phyloP scores from a whole-genome alignment of 306 rosid species.

The Glycine tomentella region DNA sequence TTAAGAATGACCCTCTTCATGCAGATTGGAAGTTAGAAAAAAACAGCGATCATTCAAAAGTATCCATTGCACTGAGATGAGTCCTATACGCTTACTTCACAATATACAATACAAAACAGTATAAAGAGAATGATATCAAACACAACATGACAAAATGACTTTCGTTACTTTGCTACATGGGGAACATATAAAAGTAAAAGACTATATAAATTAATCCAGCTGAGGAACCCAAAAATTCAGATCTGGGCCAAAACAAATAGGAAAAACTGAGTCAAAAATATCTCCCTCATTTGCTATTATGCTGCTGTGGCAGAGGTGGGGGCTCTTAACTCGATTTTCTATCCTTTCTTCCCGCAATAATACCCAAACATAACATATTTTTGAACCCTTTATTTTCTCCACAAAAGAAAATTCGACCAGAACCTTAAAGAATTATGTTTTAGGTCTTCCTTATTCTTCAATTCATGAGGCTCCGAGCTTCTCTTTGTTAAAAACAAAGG shows the following conservation, averaged over 20 bases:
- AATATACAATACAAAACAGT: constrained; percentile 46
- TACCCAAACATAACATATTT: constrained; percentile 49
- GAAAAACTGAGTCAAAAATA: constrained; percentile 40
- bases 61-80: constrained; percentile 10
- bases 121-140: constrained; percentile 31
- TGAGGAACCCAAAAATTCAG: constrained; percentile 51
- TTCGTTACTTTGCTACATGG: constrained; percentile 41
- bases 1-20: too few species aligned
- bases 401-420: constrained; percentile 51
- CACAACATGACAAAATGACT: constrained; percentile 45
- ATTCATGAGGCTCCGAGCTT: constrained; percentile 57
- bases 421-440: constrained; percentile 61
- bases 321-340: constrained; percentile 51
- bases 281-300: constrained; percentile 58
- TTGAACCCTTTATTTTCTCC: constrained; percentile 56
- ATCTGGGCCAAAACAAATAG: constrained; percentile 46
- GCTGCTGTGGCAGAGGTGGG: constrained; percentile 47
- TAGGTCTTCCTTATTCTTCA: constrained; percentile 57
- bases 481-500: constrained; percentile 55
- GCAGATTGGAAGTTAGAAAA: background rate
- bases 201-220: constrained; percentile 51
- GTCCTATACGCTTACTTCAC: constrained; percentile 41
- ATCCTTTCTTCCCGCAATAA: constrained; percentile 61
- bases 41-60: constrained; percentile 23
- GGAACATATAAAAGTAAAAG: constrained; percentile 45